These are phyloP conservation scores for Nakaseomyces bracarensis DNA, from an alignment of 1,139 yeast species.

Conservation along the genomic window DNA sequence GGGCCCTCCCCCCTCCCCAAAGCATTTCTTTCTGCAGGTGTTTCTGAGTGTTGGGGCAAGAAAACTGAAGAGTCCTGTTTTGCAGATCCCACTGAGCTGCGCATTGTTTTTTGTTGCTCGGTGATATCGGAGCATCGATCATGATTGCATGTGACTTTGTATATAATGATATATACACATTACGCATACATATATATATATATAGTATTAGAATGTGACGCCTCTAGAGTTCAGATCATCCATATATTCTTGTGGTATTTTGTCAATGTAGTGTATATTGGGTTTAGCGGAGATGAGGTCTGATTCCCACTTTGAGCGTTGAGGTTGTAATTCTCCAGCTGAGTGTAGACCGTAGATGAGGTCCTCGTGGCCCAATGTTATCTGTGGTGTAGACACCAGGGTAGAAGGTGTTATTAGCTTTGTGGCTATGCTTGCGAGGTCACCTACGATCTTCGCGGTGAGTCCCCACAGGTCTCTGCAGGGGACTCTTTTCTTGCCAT, in stretches of 20 bases:
- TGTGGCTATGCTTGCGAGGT: conserved; percentile 56
- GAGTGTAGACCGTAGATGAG: conserved; percentile 49
- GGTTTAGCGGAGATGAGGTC: conserved; percentile 35
- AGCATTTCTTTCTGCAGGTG: not conserved
- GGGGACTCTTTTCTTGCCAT: conserved; percentile 7
- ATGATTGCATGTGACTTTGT: not conserved
- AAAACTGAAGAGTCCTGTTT: too few relatives aligned
- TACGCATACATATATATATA: not conserved
- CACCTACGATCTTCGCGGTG: conserved; percentile 79
- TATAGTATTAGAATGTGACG: not conserved
- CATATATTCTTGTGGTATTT: conserved; percentile 31
- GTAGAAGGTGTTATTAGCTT: conserved; percentile 13
- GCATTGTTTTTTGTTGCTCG: too few relatives aligned
- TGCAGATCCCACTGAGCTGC: not conserved
- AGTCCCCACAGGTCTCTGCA: conserved; percentile 82
- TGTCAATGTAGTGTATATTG: conserved; percentile 43
- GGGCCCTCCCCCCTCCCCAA: too few relatives aligned
- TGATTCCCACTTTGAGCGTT: conserved; percentile 37
- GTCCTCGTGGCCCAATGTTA: conserved; percentile 54
- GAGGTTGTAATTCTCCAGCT: conserved; percentile 40
- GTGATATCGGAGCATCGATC: not conserved
- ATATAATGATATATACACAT: not conserved
- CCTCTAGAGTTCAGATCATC: conserved; percentile 8
- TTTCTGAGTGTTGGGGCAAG: not conserved
- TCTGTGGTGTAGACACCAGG: conserved; percentile 8